Evolutionary conservation across 139 green algal species (phyloP).

Genomic region (Desmodesmus armatus): DNA sequence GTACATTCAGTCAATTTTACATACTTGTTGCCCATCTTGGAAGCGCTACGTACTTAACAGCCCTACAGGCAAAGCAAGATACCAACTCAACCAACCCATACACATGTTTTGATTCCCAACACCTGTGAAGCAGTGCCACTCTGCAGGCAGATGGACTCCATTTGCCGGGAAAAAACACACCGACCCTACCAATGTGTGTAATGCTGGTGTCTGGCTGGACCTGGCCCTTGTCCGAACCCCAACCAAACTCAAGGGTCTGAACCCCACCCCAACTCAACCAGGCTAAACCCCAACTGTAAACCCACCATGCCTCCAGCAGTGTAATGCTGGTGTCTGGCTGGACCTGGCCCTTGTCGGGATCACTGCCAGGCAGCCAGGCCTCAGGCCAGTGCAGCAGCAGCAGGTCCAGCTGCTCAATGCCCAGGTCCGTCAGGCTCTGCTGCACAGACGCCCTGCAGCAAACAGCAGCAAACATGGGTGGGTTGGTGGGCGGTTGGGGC

Average conservation of each 20-base stretch:
- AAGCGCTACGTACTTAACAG: too few species aligned
- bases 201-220: conserved; percentile 31
- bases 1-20: too few species aligned
- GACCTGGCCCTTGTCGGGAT: conserved; percentile 53
- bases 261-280: too few species aligned
- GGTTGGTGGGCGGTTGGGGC: not conserved
- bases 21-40: too few species aligned
- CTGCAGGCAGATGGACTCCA: too few species aligned
- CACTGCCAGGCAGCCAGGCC: conserved; percentile 69
- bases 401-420: conserved; percentile 82
- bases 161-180: not conserved
- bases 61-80: too few species aligned
- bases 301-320: conserved; percentile 32
- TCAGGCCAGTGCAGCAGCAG: conserved; percentile 90
- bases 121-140: too few species aligned
- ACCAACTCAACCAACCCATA: not conserved
- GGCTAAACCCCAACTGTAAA: not conserved
- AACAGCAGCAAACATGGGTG: not conserved
- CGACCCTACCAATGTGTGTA: not conserved
- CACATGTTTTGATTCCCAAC: not conserved
- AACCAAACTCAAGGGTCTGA: conserved; percentile 70
- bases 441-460: conserved; percentile 63
- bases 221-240: conserved; percentile 54
- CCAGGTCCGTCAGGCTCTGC: conserved; percentile 76
- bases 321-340: conserved; percentile 25